A percentile compares a stretch with the other conserved stretches of the same genome.
Conservation (phyloP, 306 rosid genomes). For the apple (Malus domestica) region ASM211411v1 NC_041804.1:34859501-34860000, state of each 20-base stretch:
- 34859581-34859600: slow-evolving; percentile 67
- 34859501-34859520: slow-evolving; percentile 36
- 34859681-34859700: slow-evolving; percentile 68
- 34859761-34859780: background rate
- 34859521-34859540: background rate
- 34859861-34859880: background rate
- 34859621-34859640: slow-evolving; percentile 57
- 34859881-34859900: background rate
- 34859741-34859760: background rate
- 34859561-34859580: slow-evolving; percentile 16
- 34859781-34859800: background rate
- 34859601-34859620: slow-evolving; percentile 69
- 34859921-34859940: background rate
- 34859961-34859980: background rate
- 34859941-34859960: background rate
- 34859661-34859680: slow-evolving; percentile 89
- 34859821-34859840: background rate
- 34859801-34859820: background rate
- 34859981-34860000: background rate
- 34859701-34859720: background rate
- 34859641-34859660: slow-evolving; percentile 59
- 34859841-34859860: background rate
- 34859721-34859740: background rate
- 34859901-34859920: background rate
- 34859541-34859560: slow-evolving; percentile 16